Conservation (phyloP, 2,329 filamentous ascomycete genomes). For the Botrytis cinerea region DNA sequence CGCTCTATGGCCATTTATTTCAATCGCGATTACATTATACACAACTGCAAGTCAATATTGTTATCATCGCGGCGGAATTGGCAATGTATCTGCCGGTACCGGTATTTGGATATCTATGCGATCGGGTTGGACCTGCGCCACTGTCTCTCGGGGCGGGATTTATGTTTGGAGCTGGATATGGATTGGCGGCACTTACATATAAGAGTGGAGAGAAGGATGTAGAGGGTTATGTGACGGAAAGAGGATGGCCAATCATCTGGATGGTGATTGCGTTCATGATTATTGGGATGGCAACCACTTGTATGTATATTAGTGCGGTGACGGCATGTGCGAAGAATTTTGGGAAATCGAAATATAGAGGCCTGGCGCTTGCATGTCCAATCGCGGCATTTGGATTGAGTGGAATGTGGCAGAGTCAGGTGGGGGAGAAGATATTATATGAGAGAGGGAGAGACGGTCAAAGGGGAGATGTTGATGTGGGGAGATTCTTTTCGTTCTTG, state of each 20-base stretch:
- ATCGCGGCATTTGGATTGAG: conserved; percentile 93
- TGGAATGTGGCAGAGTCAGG: conserved; percentile 93
- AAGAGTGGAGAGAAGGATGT: conserved; percentile 52
- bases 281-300: conserved; percentile 80
- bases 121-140: conserved; percentile 78
- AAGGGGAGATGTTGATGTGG: conserved; percentile 69
- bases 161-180: conserved; percentile 79
- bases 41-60: conserved; percentile 88
- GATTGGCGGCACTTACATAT: conserved; percentile 80
- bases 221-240: conserved; percentile 49
- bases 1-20: conserved; percentile 88
- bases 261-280: conserved; percentile 86
- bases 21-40: conserved; percentile 83
- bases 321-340: conserved; percentile 99
- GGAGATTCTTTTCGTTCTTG: conserved; percentile 85
- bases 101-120: conserved; percentile 85
- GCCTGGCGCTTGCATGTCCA: conserved; percentile 83
- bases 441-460: conserved; percentile 66
- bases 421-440: conserved; percentile 76
- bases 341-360: conserved; percentile 82
- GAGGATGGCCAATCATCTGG: conserved; percentile 68
- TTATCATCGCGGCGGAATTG: conserved; percentile 83
- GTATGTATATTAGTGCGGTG: conserved; percentile 88
- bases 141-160: conserved; percentile 71
- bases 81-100: conserved; percentile 92